Evolutionary conservation across 352 stramenopile genomes (phyloP), one percentile per base, ranked within the genome.

Genomic region (Lagenidium sp.): DNA sequence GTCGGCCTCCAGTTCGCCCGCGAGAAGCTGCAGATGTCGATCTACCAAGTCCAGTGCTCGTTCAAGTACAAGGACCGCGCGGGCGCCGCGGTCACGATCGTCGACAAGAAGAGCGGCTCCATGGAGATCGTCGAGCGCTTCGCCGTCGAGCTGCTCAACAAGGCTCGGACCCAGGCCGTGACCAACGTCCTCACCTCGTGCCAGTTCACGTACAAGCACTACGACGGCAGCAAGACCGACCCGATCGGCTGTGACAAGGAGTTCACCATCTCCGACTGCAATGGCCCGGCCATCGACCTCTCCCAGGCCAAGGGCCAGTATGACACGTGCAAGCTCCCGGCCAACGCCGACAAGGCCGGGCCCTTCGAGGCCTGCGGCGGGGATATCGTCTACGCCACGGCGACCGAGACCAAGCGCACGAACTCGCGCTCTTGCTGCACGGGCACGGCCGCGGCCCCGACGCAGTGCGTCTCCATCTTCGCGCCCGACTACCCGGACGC

Each of bases 181-280:
- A 80, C 69, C 3, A 48, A 47, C 7, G 63, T 85, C 30, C 47
- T 57, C 0, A 53, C 80, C 19, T 30, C 55, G n/a, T 85, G 73
- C 41, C 35, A 38, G 0, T 82, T 85, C 36, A 71, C 60, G 8
- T 78, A 82, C 65, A 44, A 31, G 3, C 43, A 55, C 20, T 57
- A 57, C 19, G 41, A 53, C 30, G 60, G 54, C 3, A 19, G 35
- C 0, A 35, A 15, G 2, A 18, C 47, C 2, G 29, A 32, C n/a
- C 55, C 74, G 37, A 61, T 46, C 7, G 5, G 13, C 4, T 82
- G 68, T 40, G 40, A 37, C 36, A 60, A 55, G 6, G 44, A 59
- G 31, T 81, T 85, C 34, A 44, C 47, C 3, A 65, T 82, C 41
- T 55, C 56, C 31, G 69, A 80, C 52, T 85, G 73, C 48, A 69